Percentiles rank a stretch among this genome's conserved stretches.
Evolutionary conservation across 305 asterid genomes (phyloP).

Genomic region (Withania somnifera): DNA sequence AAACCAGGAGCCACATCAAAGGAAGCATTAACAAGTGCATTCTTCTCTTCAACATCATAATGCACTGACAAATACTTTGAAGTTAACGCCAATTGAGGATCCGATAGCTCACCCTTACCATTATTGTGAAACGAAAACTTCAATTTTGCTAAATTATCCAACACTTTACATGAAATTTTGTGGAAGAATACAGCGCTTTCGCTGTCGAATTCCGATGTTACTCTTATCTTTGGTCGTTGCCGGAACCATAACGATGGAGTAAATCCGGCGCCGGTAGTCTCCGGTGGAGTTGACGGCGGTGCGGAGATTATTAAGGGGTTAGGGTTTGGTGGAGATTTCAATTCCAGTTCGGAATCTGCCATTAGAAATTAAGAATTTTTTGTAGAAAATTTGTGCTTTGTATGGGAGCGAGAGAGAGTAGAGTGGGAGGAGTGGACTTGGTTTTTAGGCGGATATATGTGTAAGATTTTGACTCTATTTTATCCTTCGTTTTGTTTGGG

Average conservation of each 20-base stretch:
- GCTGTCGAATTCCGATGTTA: conserved; percentile 84
- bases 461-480: background rate
- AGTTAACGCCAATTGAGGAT: conserved; percentile 57
- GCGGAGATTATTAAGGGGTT: background rate
- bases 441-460: background rate
- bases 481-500: background rate
- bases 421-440: background rate
- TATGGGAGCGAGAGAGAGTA: background rate
- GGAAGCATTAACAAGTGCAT: conserved; percentile 60
- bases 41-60: conserved; percentile 69
- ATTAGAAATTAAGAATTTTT: background rate
- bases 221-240: conserved; percentile 60
- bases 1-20: conserved; percentile 47
- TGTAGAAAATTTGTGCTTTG: too few species aligned
- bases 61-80: conserved; percentile 55
- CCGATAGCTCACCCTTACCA: conserved; percentile 61
- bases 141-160: conserved; percentile 59
- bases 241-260: background rate
- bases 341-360: background rate
- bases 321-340: conserved; percentile 4
- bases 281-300: conserved; percentile 6
- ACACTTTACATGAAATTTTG: conserved; percentile 60
- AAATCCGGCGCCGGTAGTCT: conserved; percentile 12
- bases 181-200: conserved; percentile 61
- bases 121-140: conserved; percentile 64